phyloP scores from a whole-genome alignment of 176 grass and related monocot species.

The Oryza rufipogon region DNA sequence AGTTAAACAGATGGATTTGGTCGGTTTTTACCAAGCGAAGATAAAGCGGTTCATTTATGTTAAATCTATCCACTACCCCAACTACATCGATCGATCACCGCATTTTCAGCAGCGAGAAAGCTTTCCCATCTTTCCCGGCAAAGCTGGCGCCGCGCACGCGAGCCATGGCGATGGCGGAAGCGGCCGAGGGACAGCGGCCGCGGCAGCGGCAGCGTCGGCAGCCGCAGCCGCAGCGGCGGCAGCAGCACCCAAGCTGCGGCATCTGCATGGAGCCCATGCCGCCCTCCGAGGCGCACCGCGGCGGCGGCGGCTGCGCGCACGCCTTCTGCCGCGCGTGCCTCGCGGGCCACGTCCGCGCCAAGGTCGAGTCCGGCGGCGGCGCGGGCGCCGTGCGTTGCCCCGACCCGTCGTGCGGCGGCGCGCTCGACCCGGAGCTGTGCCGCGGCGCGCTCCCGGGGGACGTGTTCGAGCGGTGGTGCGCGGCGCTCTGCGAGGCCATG shows the following conservation, averaged over 20 bases:
- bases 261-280: conserved; percentile 72
- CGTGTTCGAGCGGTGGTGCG: conserved; percentile 61
- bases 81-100: neutral
- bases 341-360: conserved; percentile 54
- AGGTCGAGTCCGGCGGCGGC: conserved; percentile 53
- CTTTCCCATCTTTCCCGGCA: neutral
- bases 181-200: neutral
- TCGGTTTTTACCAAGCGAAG: neutral
- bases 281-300: conserved; percentile 31
- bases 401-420: conserved; percentile 45
- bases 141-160: neutral
- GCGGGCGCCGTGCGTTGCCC: conserved; percentile 48
- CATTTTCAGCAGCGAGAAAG: neutral
- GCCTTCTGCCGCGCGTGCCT: conserved; percentile 64
- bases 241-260: conserved; percentile 37
- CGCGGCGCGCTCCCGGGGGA: conserved; percentile 21
- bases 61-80: neutral
- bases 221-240: neutral
- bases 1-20: neutral
- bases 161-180: conserved; percentile 27
- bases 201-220: too few relatives aligned
- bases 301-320: conserved; percentile 49
- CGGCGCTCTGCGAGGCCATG: conserved; percentile 51
- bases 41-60: neutral
- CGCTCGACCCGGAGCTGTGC: conserved; percentile 49